Evolutionary conservation across 306 rosid species (phyloP), one percentile per base, ranked within the genome.

Genomic region (Heteromeles arbutifolia): DNA sequence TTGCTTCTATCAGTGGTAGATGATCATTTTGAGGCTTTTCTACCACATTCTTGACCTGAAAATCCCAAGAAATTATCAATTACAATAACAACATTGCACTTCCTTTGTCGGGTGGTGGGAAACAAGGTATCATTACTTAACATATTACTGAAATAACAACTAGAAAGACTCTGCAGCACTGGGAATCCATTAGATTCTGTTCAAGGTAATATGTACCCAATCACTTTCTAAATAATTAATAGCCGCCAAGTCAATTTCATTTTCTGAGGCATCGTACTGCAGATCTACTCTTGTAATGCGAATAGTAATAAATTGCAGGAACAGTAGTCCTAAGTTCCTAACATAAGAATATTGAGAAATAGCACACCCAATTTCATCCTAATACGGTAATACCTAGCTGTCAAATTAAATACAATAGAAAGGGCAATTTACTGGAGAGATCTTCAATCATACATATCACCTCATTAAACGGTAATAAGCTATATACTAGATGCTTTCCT

Each of bases 21-120:
- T 95, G 99, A 85, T 95, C 97, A 65, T 92, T 92, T 64, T 89
- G 78, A 75, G 97, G 99, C 91, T 92, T 95, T 90, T 95, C 99
- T 85, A 92, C 86, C 74, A 95, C 97, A 83, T 95, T 86, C 90
- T 89, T 86, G 85, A 95, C 99, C 99, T 95, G 97, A 88, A 88
- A 65, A 74, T 78, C 53, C 57, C 87, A 58, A 65, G 75, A 79
- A 70, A 67, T 61, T 54, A 61, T 74, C 43, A 65, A 65, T 39
- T 6, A 52, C 11, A 58, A 69, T 5, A 63, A 15, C 32, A n/a
- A 58, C 34, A 31, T 14, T 15, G 8, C 32, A 15, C 37, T 71
- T 75, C 43, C 37, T 5, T 6, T 31, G 56, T 65, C 70, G 2
- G 2, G 5, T 34, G 24, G 26, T 34, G 9, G 26, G 45, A 19